phyloP scores from a whole-genome alignment of 306 rosid species.

The Leucaena leucocephala region DNA sequence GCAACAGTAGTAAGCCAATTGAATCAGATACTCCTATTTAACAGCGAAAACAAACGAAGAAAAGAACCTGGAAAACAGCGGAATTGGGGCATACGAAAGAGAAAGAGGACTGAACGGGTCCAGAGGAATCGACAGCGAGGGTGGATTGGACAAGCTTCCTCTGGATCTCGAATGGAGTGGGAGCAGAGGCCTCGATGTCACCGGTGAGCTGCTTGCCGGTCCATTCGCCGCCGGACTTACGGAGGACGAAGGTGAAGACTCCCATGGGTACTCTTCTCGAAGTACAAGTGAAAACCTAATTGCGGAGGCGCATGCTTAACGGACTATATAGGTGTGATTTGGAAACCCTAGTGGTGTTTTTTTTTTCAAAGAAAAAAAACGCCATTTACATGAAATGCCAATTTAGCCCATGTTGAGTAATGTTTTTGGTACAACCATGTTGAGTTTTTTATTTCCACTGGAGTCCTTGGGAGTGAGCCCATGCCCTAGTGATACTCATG shows the following conservation, averaged over 20 bases:
- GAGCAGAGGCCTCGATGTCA: constrained; percentile 72
- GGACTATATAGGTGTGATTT: background rate
- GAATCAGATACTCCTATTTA: background rate
- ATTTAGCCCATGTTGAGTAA: background rate
- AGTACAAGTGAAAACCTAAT: constrained; percentile 31
- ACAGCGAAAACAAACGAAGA: background rate
- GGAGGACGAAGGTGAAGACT: constrained; percentile 75
- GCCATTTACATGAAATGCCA: constrained; percentile 26
- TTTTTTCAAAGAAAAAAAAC: too few species aligned
- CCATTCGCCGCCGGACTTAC: constrained; percentile 68
- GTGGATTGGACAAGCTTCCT: constrained; percentile 70
- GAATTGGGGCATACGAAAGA: constrained; percentile 63
- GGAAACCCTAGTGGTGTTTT: constrained; percentile 42
- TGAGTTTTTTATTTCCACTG: too few species aligned
- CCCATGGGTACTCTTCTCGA: constrained; percentile 59
- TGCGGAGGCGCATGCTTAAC: background rate
- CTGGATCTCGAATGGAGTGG: constrained; percentile 67
- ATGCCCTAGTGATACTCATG: too few species aligned
- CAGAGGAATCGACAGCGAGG: constrained; percentile 70
- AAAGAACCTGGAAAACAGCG: constrained; percentile 75
- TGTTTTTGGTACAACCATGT: too few species aligned
- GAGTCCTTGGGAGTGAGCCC: too few species aligned
- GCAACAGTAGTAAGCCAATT: background rate
- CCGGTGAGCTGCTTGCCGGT: constrained; percentile 69
- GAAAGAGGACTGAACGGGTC: constrained; percentile 78